Conservation (phyloP, 768 basidiomycete genomes). For the Mycena alexandri region DNA sequence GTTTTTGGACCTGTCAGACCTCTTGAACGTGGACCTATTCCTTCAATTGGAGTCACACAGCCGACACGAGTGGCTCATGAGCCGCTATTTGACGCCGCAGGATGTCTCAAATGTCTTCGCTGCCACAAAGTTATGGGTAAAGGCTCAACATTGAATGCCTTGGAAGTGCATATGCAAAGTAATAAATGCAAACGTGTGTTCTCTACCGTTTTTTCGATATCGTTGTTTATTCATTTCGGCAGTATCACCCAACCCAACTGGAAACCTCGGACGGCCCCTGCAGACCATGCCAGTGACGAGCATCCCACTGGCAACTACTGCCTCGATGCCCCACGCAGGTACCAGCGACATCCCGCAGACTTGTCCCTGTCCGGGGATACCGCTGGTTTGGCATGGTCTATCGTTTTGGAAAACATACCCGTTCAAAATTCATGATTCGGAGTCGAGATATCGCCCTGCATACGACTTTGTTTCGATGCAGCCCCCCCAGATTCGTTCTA, state of each 20-base stretch:
- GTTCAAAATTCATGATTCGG: constrained; percentile 23
- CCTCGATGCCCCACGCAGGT: not conserved
- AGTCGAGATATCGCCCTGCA: constrained; percentile 22
- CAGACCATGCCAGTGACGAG: not conserved
- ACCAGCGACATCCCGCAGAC: no score
- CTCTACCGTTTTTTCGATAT: no score
- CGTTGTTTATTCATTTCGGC: no score
- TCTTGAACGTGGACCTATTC: no score
- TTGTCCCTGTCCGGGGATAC: not conserved
- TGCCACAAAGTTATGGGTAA: no score
- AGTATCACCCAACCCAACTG: no score
- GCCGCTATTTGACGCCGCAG: no score
- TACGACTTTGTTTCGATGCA: constrained; percentile 15
- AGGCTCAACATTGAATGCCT: no score
- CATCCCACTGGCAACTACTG: not conserved
- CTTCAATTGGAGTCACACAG: no score
- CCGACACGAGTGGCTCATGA: no score
- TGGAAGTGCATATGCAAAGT: constrained; percentile 12
- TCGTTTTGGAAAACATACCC: constrained; percentile 34
- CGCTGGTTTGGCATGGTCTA: constrained; percentile 21
- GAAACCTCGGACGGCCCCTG: not conserved
- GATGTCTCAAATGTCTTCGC: no score
- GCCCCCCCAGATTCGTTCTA: constrained; percentile 9
- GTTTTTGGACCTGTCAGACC: no score
- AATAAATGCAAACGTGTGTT: not conserved